Evolutionary conservation across 208 protist genomes (phyloP), one percentile per base, ranked within the genome.

Genomic region (Blastocrithidia nonstop): DNA sequence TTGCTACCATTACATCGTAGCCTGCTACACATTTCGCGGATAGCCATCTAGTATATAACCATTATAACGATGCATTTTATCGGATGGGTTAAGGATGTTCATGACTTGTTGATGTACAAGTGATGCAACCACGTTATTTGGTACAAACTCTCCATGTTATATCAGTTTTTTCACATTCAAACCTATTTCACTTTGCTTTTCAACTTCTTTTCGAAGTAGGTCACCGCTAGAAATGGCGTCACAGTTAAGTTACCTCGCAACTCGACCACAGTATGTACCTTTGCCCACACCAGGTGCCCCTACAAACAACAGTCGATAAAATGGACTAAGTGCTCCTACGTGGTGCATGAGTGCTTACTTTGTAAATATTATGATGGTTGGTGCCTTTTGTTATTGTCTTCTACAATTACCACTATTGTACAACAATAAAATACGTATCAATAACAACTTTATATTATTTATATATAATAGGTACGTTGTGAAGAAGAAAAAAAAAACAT

Each of bases 11-110:
- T 83, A 54, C 9, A 44, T 52, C 27, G 60, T 57, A 0, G 90
- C 88, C 57, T 96, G 93, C n/a, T 49, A 48, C 3, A 86, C 20
- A 28, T 85, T 96, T 41, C 93, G 68, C 22, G 93, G 93, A 57
- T 82, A 95, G 21, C 93, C 93, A 50, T 96, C 93, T 9, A 96
- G 50, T 16, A 96, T 70, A 68, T 85, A 96, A 16, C 75, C 71
- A 31, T 71, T 47, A 1, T 47, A 53, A 11, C 47, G 24, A 15
- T 57, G 21, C 21, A 33, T 49, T 42, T 37, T 33, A 17, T 21
- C 24, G 13, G 66, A 33, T 15, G 9, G 45, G 11, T 29, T 44
- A 6, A 87, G 44, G 38, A 64, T 54, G 26, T 60, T 42, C 17
- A 45, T 41, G 22, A 94, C 63, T 39, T 91, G 64, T 8, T 75